A percentile compares a stretch with the other conserved stretches of the same genome.
phyloP scores from a whole-genome alignment of 306 rosid genomes.

The Dryas alaskensis region DNA sequence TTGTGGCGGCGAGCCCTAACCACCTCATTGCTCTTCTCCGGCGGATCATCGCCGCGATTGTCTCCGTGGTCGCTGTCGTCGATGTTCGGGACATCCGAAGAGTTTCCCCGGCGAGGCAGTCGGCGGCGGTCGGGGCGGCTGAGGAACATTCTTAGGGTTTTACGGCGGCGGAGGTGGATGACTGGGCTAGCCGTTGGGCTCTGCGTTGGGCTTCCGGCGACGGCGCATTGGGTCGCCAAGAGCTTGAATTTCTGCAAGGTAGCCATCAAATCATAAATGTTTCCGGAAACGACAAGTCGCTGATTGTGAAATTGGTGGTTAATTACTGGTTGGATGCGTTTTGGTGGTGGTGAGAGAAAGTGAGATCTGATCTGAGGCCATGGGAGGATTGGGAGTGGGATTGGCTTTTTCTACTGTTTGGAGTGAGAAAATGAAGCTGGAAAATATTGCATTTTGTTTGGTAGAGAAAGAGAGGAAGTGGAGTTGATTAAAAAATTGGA shows the following conservation, averaged over 20 bases:
- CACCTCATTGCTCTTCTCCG: slow-evolving; percentile 33
- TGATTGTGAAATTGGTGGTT: too few relatives aligned
- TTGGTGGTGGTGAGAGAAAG: slow-evolving; percentile 37
- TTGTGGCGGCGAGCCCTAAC: slow-evolving; percentile 63
- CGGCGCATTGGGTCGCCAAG: slow-evolving; percentile 75
- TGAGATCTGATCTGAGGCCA: slow-evolving; percentile 52
- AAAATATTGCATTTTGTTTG: not conserved
- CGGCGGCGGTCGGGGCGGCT: slow-evolving; percentile 58
- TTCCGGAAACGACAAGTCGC: too few relatives aligned
- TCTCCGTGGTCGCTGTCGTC: slow-evolving; percentile 15
- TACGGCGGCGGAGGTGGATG: slow-evolving; percentile 79
- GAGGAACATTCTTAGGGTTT: slow-evolving; percentile 72
- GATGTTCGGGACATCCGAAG: slow-evolving; percentile 27
- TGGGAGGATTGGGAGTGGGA: slow-evolving; percentile 6
- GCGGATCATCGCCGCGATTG: slow-evolving; percentile 14
- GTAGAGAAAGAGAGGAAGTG: slow-evolving; percentile 6
- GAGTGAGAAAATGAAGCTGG: slow-evolving; percentile 12
- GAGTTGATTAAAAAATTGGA: not conserved
- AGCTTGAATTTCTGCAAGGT: slow-evolving; percentile 78
- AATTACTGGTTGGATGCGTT: too few relatives aligned
- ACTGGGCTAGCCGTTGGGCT: slow-evolving; percentile 80
- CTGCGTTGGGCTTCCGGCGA: slow-evolving; percentile 61
- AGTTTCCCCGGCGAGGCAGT: slow-evolving; percentile 29
- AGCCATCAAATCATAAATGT: slow-evolving; percentile 33
- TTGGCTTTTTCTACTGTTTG: slow-evolving; percentile 21